phyloP scores from a whole-genome alignment of 805 yeast genomes.

The Clavispora fructus region DNA sequence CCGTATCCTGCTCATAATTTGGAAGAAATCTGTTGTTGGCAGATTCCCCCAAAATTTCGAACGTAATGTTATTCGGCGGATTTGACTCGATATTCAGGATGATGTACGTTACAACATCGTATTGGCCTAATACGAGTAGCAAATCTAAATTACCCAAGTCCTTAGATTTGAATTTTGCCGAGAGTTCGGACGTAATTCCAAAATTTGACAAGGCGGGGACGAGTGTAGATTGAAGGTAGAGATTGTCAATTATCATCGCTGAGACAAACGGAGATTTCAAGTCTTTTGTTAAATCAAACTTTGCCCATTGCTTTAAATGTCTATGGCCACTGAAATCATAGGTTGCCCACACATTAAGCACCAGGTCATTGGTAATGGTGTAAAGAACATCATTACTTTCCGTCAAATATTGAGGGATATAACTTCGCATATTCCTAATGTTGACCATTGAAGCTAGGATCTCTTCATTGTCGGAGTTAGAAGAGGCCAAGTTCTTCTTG shows the following conservation, averaged over 20 bases:
- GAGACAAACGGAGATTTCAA: slow-evolving; percentile 8
- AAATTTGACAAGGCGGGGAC: slow-evolving; percentile 2
- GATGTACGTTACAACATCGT: slow-evolving; percentile 42
- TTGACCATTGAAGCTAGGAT: slow-evolving; percentile 22
- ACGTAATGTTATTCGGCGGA: slow-evolving; percentile 51
- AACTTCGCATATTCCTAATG: slow-evolving; percentile 29
- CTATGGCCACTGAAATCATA: slow-evolving; percentile 56
- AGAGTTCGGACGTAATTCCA: not conserved
- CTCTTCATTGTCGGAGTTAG: slow-evolving; percentile 2
- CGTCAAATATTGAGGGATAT: slow-evolving; percentile 23
- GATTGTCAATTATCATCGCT: slow-evolving; percentile 34
- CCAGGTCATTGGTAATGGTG: slow-evolving; percentile 56
- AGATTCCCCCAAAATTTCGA: slow-evolving; percentile 28
- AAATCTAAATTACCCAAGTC: slow-evolving; percentile 15
- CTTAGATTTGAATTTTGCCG: slow-evolving; percentile 1
- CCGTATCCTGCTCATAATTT: not conserved
- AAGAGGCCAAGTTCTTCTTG: not conserved
- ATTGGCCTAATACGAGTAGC: slow-evolving; percentile 37
- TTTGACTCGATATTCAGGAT: slow-evolving; percentile 46
- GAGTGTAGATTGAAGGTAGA: slow-evolving; percentile 23
- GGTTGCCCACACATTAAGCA: slow-evolving; percentile 65
- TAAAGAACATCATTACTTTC: slow-evolving; percentile 43
- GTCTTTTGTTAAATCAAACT: slow-evolving; percentile 23
- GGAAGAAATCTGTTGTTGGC: slow-evolving; percentile 6
- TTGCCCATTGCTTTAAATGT: slow-evolving; percentile 54